These are phyloP conservation scores for Neonectria sp. DNA, from an alignment of 2,329 filamentous ascomycete species.

Conservation along the genomic window DNA sequence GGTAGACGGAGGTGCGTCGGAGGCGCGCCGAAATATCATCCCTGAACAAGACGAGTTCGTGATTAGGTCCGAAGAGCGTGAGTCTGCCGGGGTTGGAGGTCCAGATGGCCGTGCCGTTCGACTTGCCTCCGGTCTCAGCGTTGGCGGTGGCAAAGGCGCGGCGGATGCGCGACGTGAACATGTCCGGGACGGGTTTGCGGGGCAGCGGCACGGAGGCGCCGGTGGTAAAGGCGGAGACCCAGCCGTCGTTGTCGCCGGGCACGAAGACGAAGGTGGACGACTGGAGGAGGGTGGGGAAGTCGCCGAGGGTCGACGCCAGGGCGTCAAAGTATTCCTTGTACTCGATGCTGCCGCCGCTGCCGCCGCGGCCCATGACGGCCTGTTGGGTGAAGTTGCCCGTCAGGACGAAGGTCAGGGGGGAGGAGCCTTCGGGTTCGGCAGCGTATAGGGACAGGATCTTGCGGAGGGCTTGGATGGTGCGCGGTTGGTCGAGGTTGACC, in stretches of 20 bases:
- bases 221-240: conserved; percentile 87
- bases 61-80: conserved; percentile 86
- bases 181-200: conserved; percentile 80
- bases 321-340: conserved; percentile 98
- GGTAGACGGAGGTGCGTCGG: conserved; percentile 80
- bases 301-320: conserved; percentile 84
- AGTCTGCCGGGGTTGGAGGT: conserved; percentile 89
- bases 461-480: conserved; percentile 84
- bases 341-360: conserved; percentile 87
- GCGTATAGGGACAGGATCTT: conserved; percentile 85
- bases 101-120: conserved; percentile 79
- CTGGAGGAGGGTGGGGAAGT: conserved; percentile 86
- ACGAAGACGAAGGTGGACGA: conserved; percentile 91
- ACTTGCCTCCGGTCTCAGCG: conserved; percentile 71
- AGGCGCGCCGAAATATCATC: conserved; percentile 89
- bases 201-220: conserved; percentile 81
- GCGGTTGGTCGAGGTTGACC: conserved; percentile 87
- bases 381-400: conserved; percentile 86
- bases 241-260: conserved; percentile 97
- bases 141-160: conserved; percentile 86
- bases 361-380: conserved; percentile 76
- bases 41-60: conserved; percentile 89
- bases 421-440: conserved; percentile 71
- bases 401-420: conserved; percentile 85
- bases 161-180: conserved; percentile 91